These are phyloP conservation scores for Multifurca ochricompacta DNA, from an alignment of 768 basidiomycete species.

Conservation along the genomic window DNA sequence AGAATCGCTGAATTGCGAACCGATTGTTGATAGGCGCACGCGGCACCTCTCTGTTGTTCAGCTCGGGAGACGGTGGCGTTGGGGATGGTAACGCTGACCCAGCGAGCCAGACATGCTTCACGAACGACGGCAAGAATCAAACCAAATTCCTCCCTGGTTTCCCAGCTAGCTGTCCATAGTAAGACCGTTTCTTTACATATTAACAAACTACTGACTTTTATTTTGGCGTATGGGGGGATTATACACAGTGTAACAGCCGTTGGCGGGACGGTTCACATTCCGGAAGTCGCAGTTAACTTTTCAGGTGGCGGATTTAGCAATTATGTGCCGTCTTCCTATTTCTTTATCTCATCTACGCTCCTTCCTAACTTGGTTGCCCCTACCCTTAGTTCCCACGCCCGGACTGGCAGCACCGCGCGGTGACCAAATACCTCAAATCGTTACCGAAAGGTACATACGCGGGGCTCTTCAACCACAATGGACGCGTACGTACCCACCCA, in stretches of 20 bases:
- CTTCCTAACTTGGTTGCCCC: no score
- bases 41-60: slow-evolving; percentile 58
- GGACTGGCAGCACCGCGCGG: slow-evolving; percentile 41
- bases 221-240: no score
- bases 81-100: slow-evolving; percentile 54
- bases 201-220: no score
- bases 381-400: slow-evolving; percentile 49
- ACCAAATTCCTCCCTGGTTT: slow-evolving; percentile 48
- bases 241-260: slow-evolving; percentile 55
- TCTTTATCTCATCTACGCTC: neutral
- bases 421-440: slow-evolving; percentile 34
- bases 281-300: slow-evolving; percentile 52
- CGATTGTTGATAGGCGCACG: slow-evolving; percentile 39
- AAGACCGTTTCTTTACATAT: neutral
- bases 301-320: slow-evolving; percentile 73
- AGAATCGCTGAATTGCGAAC: neutral
- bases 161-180: slow-evolving; percentile 46
- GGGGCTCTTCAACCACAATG: slow-evolving; percentile 48
- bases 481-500: slow-evolving; percentile 38
- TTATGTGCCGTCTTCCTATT: slow-evolving; percentile 36
- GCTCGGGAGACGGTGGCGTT: slow-evolving; percentile 67
- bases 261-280: slow-evolving; percentile 52
- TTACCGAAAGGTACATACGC: slow-evolving; percentile 41
- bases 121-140: slow-evolving; percentile 49
- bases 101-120: slow-evolving; percentile 44